These are phyloP conservation scores for Arthroderma sp. DNA, from an alignment of 2,329 filamentous ascomycete species.

Conservation along the genomic window DNA sequence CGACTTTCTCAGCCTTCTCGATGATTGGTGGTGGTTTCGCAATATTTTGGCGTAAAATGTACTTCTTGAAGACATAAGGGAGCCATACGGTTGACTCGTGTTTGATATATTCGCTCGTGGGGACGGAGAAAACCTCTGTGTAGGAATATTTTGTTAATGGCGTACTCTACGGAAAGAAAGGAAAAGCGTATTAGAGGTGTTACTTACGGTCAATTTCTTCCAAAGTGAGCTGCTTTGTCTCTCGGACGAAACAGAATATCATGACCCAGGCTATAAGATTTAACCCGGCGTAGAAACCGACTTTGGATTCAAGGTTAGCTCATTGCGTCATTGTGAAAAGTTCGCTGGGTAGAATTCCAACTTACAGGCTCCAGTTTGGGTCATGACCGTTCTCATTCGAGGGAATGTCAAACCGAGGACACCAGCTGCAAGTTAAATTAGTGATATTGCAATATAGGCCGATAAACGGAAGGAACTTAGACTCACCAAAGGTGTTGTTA, in stretches of 20 bases:
- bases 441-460: not conserved
- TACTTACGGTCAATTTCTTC: conserved; percentile 44
- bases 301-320: conserved; percentile 23
- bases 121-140: conserved; percentile 40
- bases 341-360: conserved; percentile 45
- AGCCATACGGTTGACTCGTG: conserved; percentile 46
- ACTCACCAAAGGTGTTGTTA: conserved; percentile 31
- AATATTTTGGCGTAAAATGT: conserved; percentile 38
- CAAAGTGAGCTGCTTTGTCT: conserved; percentile 42
- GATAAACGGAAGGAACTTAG: not conserved
- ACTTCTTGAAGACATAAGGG: conserved; percentile 50
- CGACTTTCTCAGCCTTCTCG: too few species aligned
- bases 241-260: conserved; percentile 49
- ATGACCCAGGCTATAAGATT: conserved; percentile 49
- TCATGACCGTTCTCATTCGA: conserved; percentile 35
- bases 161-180: too few species aligned
- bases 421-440: conserved; percentile 14
- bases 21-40: conserved; percentile 23
- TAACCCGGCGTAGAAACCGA: conserved; percentile 31
- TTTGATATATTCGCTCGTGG: conserved; percentile 42
- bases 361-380: conserved; percentile 37
- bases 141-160: too few species aligned
- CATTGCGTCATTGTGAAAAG: conserved; percentile 20
- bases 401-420: conserved; percentile 39
- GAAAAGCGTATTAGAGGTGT: too few species aligned